A percentile compares a stretch with the other conserved stretches of the same genome.
These are phyloP conservation scores for Prinsepia uniflora DNA, from an alignment of 306 rosid species.

Conservation along the genomic window DNA sequence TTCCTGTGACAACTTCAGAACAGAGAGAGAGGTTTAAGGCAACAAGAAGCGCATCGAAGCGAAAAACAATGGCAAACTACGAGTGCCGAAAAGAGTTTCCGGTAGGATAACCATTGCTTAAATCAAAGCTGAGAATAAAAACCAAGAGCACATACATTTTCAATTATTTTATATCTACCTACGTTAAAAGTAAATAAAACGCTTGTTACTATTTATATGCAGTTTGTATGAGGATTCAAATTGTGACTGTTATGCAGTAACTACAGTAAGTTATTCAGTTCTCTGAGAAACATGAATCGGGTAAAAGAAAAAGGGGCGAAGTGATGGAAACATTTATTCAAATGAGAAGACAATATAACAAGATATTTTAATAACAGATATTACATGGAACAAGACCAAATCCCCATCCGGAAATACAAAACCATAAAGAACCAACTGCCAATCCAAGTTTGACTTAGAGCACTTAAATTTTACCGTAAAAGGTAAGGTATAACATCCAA, in stretches of 20 bases:
- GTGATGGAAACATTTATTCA: neutral
- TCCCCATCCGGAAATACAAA: constrained; percentile 15
- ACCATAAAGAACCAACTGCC: constrained; percentile 15
- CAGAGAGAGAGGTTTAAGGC: constrained; percentile 39
- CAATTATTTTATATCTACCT: neutral
- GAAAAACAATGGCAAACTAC: constrained; percentile 54
- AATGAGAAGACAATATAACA: constrained; percentile 5
- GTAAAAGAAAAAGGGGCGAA: neutral
- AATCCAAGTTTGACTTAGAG: constrained; percentile 13
- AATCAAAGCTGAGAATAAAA: constrained; percentile 14
- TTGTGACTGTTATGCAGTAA: neutral
- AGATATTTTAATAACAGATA: constrained; percentile 22
- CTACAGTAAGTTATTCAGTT: neutral
- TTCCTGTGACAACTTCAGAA: constrained; percentile 33
- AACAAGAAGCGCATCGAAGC: constrained; percentile 45
- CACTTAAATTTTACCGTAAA: neutral
- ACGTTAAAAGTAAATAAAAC: constrained; percentile 14
- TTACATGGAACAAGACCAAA: constrained; percentile 21
- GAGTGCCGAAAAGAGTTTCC: constrained; percentile 39
- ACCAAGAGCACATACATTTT: neutral
- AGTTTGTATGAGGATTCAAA: neutral
- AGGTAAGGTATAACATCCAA: constrained; percentile 1
- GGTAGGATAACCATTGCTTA: constrained; percentile 24
- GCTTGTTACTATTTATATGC: neutral
- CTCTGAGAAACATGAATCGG: neutral